These are phyloP conservation scores for Suillus cothurnatus DNA, from an alignment of 768 basidiomycete genomes.

Conservation along the genomic window DNA sequence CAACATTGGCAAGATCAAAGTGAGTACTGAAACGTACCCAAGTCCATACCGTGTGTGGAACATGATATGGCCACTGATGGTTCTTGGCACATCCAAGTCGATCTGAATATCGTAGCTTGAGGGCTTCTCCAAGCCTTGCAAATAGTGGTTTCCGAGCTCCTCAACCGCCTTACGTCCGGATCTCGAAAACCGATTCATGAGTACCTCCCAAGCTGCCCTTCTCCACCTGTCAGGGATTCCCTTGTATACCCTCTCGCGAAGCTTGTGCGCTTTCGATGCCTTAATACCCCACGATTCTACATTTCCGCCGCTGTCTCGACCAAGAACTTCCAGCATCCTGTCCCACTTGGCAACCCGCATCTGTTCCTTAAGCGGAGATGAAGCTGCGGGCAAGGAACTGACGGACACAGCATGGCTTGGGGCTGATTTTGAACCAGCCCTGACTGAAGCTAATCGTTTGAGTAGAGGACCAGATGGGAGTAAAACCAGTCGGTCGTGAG, in stretches of 20 bases:
- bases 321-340: constrained; percentile 77
- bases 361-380: constrained; percentile 59
- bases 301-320: constrained; percentile 78
- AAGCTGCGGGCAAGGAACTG: constrained; percentile 49
- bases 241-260: constrained; percentile 83
- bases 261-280: constrained; percentile 64
- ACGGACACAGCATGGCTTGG: constrained; percentile 49
- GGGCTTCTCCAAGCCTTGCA: constrained; percentile 71
- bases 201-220: constrained; percentile 85
- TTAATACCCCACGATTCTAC: constrained; percentile 71
- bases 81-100: constrained; percentile 95
- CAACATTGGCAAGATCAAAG: constrained; percentile 6
- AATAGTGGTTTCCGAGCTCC: constrained; percentile 51
- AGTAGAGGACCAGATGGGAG: constrained; percentile 63
- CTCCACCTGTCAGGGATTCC: constrained; percentile 98
- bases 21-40: constrained; percentile 62
- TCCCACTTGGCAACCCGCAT: constrained; percentile 90
- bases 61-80: constrained; percentile 92
- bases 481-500: constrained; percentile 82
- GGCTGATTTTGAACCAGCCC: constrained; percentile 48
- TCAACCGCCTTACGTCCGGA: constrained; percentile 48
- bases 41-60: constrained; percentile 95
- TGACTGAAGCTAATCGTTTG: constrained; percentile 54
- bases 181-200: constrained; percentile 60
- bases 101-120: constrained; percentile 95